Percentiles rank a stretch among this genome's conserved stretches.
Evolutionary conservation across 2,329 filamentous ascomycete species (phyloP).

Genomic region (Xylariaceae sp.): DNA sequence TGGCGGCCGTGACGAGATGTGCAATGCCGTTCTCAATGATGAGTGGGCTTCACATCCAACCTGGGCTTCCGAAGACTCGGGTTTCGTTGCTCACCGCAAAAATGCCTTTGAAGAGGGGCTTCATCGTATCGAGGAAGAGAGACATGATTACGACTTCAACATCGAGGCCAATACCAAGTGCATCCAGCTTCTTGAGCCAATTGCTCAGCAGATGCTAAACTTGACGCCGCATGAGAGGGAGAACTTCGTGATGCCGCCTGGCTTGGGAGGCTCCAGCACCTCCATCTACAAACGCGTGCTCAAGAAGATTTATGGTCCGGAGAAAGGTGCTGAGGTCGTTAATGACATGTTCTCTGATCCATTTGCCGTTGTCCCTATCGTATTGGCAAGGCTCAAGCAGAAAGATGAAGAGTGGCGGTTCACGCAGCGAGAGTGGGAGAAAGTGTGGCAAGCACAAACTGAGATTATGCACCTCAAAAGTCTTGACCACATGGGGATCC

Average conservation of each 20-base stretch:
- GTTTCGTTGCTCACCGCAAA: slow-evolving; percentile 96
- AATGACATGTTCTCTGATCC: slow-evolving; percentile 81
- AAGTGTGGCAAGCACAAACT: slow-evolving; percentile 96
- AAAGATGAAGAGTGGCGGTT: slow-evolving; percentile 98
- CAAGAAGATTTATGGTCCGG: slow-evolving; percentile 91
- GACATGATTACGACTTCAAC: slow-evolving; percentile 97
- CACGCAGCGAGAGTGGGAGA: slow-evolving; percentile 96
- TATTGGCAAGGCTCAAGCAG: slow-evolving; percentile 85
- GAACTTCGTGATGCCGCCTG: slow-evolving; percentile 73
- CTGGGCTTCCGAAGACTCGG: slow-evolving; percentile 96
- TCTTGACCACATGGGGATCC: slow-evolving; percentile 92
- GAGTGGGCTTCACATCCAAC: slow-evolving; percentile 98
- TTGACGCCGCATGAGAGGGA: slow-evolving; percentile 70
- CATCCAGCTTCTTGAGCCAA: slow-evolving; percentile 91
- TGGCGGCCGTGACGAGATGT: slow-evolving; percentile 91
- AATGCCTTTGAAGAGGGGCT: slow-evolving; percentile 92
- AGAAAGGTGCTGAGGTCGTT: slow-evolving; percentile 80
- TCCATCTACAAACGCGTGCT: slow-evolving; percentile 96
- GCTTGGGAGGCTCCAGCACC: slow-evolving; percentile 86
- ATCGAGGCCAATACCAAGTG: slow-evolving; percentile 94
- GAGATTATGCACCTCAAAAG: slow-evolving; percentile 94
- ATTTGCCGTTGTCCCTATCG: slow-evolving; percentile 80
- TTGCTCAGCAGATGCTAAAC: slow-evolving; percentile 83
- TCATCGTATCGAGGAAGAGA: slow-evolving; percentile 94
- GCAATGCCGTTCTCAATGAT: slow-evolving; percentile 88